Conservation (phyloP, 2,329 filamentous ascomycete species). For the Fusarium sterilihyphosum region DNA sequence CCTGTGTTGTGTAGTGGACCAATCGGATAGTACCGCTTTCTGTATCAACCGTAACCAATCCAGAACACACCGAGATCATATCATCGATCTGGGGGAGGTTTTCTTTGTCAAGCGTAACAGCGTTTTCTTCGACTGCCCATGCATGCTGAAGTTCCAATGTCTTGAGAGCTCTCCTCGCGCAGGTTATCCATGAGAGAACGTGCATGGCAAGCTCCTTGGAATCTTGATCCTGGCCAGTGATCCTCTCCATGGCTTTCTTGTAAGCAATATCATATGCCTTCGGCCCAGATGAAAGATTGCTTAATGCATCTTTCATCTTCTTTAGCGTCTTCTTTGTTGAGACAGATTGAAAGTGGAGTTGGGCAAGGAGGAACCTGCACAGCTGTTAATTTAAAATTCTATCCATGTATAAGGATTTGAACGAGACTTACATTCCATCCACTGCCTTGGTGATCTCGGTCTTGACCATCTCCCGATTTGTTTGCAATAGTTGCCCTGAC, state of each 20-base stretch:
- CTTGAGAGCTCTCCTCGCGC: accelerated
- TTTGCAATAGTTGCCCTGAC: accelerated
- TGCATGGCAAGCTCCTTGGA: neutral
- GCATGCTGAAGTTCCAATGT: neutral
- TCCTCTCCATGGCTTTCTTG: neutral
- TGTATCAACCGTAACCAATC: neutral
- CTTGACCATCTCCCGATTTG: neutral
- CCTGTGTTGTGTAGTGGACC: neutral
- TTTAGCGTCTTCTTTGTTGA: neutral
- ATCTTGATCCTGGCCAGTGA: accelerated
- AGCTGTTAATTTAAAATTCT: neutral
- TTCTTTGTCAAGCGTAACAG: accelerated
- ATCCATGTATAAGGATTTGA: no score
- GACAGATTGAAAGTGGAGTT: accelerated
- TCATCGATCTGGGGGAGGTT: accelerated
- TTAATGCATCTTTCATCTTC: neutral
- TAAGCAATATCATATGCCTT: neutral
- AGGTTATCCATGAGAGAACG: neutral
- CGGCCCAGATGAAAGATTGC: accelerated
- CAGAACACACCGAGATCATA: neutral
- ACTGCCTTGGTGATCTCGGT: accelerated
- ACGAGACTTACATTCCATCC: accelerated
- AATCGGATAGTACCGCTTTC: neutral
- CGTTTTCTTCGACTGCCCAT: neutral
- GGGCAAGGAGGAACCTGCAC: neutral